Conservation (phyloP, 768 basidiomycete genomes). For the Hygrophorus pudorinus region DNA sequence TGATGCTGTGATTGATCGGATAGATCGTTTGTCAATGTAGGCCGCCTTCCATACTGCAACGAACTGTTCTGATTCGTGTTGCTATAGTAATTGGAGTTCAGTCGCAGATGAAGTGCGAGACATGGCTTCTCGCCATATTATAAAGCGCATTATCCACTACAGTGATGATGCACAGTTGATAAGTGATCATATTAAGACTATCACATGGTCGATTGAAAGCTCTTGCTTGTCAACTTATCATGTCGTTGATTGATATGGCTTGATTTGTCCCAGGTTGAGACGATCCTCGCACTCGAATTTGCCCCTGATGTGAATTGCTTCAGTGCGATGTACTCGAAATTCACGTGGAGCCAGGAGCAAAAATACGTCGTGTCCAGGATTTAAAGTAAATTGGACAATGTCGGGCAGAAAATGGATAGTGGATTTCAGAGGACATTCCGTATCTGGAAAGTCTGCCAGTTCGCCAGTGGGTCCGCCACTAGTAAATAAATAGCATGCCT, state of each 20-base stretch:
- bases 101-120: not conserved
- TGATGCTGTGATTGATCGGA: not conserved
- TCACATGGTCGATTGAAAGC: not conserved
- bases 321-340: not conserved
- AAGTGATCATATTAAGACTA: not conserved
- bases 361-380: not conserved
- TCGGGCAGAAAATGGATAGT: not conserved
- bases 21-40: constrained; percentile 2
- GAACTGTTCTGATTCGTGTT: not conserved
- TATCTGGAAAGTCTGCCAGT: too few species aligned
- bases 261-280: constrained; percentile 2
- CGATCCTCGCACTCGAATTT: constrained; percentile 6
- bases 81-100: not conserved
- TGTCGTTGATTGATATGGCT: not conserved
- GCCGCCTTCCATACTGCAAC: not conserved
- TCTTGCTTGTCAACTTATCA: not conserved
- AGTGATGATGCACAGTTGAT: not conserved
- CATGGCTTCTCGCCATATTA: not conserved
- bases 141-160: not conserved
- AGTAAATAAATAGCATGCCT: too few species aligned
- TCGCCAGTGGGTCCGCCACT: too few species aligned
- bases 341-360: not conserved
- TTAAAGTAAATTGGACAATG: not conserved
- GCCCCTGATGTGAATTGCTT: not conserved
- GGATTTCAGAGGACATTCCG: too few species aligned